phyloP scores from a whole-genome alignment of 2,329 filamentous ascomycete species.

The Erysiphe pulchra region DNA sequence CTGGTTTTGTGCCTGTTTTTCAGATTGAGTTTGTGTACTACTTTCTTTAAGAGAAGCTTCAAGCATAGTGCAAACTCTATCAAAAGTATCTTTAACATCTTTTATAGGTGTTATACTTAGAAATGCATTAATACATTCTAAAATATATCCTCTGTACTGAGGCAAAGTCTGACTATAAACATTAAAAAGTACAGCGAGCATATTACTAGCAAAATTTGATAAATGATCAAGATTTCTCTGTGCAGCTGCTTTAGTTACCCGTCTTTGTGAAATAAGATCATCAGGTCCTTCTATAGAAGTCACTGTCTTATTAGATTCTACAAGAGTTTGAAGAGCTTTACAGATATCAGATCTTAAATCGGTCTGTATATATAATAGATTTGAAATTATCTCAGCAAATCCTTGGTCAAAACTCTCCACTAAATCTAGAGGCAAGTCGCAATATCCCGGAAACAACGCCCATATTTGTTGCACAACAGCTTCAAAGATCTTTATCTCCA shows the following conservation, averaged over 20 bases:
- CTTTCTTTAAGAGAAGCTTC: conserved; percentile 38
- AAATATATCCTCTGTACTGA: conserved; percentile 68
- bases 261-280: conserved; percentile 49
- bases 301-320: conserved; percentile 78
- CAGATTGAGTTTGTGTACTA: conserved; percentile 33
- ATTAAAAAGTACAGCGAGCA: conserved; percentile 94
- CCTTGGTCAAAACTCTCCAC: conserved; percentile 52
- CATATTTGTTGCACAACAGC: conserved; percentile 89
- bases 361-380: conserved; percentile 76
- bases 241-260: conserved; percentile 51
- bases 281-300: conserved; percentile 31
- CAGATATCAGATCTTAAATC: conserved; percentile 74
- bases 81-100: conserved; percentile 72
- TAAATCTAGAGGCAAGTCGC: conserved; percentile 68
- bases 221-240: conserved; percentile 63
- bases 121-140: conserved; percentile 87
- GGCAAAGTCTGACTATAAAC: conserved; percentile 93
- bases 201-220: conserved; percentile 54
- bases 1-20: conserved; percentile 35
- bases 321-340: conserved; percentile 57
- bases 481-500: conserved; percentile 95
- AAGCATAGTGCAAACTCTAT: conserved; percentile 64
- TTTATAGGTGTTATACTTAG: conserved; percentile 58
- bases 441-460: conserved; percentile 84
- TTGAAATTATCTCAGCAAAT: conserved; percentile 78